These are phyloP conservation scores for Eucalyptus cladocalyx DNA, from an alignment of 345 rosid species.

Conservation along the genomic window DNA sequence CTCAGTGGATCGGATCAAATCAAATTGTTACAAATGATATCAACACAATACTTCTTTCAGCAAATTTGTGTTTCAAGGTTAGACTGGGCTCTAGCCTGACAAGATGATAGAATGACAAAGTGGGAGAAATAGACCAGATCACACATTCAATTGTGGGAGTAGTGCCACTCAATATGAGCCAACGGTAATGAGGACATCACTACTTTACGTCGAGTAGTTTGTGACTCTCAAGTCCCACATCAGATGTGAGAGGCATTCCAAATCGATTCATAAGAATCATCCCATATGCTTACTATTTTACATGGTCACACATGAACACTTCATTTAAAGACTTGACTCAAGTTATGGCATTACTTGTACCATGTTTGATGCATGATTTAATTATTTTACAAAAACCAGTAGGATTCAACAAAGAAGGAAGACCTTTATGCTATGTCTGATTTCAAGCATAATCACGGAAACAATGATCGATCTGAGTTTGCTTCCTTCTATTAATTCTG, in stretches of 20 bases:
- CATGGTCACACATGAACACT: too few relatives aligned
- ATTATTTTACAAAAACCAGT: too few relatives aligned
- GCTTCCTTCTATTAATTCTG: background rate
- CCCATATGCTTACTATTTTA: too few relatives aligned
- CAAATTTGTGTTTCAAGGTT: background rate
- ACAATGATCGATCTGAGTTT: background rate
- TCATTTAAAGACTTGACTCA: too few relatives aligned
- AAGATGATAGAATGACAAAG: background rate
- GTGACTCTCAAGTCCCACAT: background rate
- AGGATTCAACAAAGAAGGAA: too few relatives aligned
- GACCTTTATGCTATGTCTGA: background rate
- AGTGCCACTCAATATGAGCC: background rate
- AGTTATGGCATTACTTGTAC: too few relatives aligned
- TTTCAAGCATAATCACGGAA: background rate
- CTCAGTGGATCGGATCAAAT: background rate
- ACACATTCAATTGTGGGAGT: background rate
- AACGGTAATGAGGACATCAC: background rate
- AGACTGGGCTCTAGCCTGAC: background rate
- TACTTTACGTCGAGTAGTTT: too few relatives aligned
- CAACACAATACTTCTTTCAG: too few relatives aligned
- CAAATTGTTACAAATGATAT: background rate
- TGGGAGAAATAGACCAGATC: background rate
- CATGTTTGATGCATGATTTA: too few relatives aligned
- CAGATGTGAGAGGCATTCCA: background rate
- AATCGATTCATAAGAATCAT: too few relatives aligned